Conservation (phyloP, 164 flowering plant species). For the Magnolia kwangsiensis region DNA sequence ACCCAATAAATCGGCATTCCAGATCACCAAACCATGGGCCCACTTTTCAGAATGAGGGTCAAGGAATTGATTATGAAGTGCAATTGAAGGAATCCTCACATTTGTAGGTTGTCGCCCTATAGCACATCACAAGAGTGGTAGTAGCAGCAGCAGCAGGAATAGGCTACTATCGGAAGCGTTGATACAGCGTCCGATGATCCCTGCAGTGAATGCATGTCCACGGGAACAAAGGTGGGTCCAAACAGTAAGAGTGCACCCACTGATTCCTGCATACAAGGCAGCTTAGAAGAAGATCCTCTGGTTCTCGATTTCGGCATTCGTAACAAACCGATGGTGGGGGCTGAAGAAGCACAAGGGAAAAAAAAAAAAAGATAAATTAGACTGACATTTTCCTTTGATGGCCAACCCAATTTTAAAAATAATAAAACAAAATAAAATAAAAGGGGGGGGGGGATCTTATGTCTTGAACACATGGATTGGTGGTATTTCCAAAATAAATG, state of each 20-base stretch:
- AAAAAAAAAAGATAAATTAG: neutral
- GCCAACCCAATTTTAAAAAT: too few relatives aligned
- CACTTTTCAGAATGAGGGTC: neutral
- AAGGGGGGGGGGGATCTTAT: too few relatives aligned
- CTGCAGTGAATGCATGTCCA: slow-evolving; percentile 80
- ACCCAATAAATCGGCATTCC: too few relatives aligned
- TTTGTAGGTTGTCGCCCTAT: neutral
- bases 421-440: too few relatives aligned
- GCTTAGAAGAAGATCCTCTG: slow-evolving; percentile 65
- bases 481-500: too few relatives aligned
- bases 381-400: too few relatives aligned
- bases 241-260: slow-evolving; percentile 69
- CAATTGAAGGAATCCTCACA: neutral
- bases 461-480: too few relatives aligned
- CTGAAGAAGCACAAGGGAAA: slow-evolving; percentile 24
- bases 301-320: slow-evolving; percentile 55
- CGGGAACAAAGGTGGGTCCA: slow-evolving; percentile 78
- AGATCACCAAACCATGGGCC: too few relatives aligned
- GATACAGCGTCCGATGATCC: slow-evolving; percentile 48
- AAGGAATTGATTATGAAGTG: neutral
- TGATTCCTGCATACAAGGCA: slow-evolving; percentile 57
- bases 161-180: slow-evolving; percentile 11
- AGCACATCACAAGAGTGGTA: neutral
- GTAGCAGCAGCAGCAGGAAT: neutral
- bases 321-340: slow-evolving; percentile 36